Conservation (phyloP, 129 eudicot species). For the Tagetes erecta region DNA sequence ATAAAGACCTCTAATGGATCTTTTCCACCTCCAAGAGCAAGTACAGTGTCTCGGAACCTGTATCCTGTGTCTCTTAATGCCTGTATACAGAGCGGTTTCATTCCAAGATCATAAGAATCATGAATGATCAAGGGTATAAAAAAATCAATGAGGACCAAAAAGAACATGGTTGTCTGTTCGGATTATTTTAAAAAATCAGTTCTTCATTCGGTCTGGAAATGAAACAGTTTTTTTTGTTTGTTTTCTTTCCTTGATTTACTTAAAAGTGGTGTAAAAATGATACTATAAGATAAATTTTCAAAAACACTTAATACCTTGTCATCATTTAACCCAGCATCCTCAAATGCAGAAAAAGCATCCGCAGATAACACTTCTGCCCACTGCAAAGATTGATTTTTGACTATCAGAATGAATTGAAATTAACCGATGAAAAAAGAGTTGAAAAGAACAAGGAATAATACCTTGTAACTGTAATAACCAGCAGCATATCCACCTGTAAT, state of each 20-base stretch:
- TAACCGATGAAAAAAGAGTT: not conserved
- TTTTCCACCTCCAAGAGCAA: constrained; percentile 96
- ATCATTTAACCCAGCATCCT: constrained; percentile 77
- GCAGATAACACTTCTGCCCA: constrained; percentile 97
- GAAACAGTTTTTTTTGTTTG: not conserved
- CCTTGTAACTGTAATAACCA: constrained; percentile 99
- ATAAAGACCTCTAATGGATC: constrained; percentile 82
- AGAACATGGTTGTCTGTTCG: not conserved
- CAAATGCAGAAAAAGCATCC: constrained; percentile 94
- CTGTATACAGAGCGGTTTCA: constrained; percentile 29
- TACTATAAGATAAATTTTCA: not conserved
- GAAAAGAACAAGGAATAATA: constrained; percentile 12
- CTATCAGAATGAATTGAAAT: constrained; percentile 7
- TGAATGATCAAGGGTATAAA: not conserved
- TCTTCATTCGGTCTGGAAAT: not conserved
- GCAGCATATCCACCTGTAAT: constrained; percentile 91
- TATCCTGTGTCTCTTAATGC: constrained; percentile 74
- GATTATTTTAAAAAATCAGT: not conserved
- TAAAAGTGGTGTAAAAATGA: not conserved
- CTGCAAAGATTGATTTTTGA: constrained; percentile 21
- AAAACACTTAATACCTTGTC: constrained; percentile 48
- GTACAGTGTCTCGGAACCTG: constrained; percentile 76
- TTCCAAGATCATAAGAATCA: not conserved
- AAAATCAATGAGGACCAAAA: not conserved
- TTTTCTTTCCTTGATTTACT: not conserved